Base-by-base conservation (phyloP, 2,329 filamentous ascomycete species). In the Arthrobotrys sphaeroides region DNA sequence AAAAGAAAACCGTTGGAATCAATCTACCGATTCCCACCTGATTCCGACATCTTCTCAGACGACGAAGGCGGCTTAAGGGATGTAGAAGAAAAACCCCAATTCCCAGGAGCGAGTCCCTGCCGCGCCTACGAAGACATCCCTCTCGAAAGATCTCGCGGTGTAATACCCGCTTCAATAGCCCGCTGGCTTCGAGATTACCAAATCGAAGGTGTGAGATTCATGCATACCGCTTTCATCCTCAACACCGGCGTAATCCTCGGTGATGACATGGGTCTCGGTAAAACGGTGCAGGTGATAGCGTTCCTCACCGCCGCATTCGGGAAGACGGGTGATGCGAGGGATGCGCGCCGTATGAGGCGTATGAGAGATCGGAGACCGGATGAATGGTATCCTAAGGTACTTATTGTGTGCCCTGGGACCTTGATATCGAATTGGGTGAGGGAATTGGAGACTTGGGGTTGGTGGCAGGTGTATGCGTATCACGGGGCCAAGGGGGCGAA, bases 241-340 rank as follows among this genome's bases (percentile, higher is more conserved):
- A 95, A 99, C 80, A 90, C 90, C 79, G 95, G 95, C 0, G 93
- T 91, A 1, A 91, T 99, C 20, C 86, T 99, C 0, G 94, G 94
- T 2, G 95, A 99, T 81, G 95, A 99, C 80, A 99, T 99, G 95
- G 95, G 95, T 18, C 83, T 99, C 31, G 95, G 95, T 0, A 99
- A 99, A 83, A 99, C 95, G 0, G 92, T 99, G 1, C 95, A 99
- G 82, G 92, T 99, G 24, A 95, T 93, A 69, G 91, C 94, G 0
- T 98, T 99, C 78, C 84, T 99, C 20, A 92, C 93, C 0, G 93
- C 90, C 0, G 94, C 93, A 0, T 99, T 97, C 81, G 95, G 95
- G 5, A 99, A 99, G 83, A 96, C 91, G 0, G 94, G 90, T 0
- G 94, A 97, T 79, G 90, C 94, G 81, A 86, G 93, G 59, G 95